Evolutionary conservation across 148 eudicot genomes (phyloP).

Genomic region (Euryodendron excelsum): DNA sequence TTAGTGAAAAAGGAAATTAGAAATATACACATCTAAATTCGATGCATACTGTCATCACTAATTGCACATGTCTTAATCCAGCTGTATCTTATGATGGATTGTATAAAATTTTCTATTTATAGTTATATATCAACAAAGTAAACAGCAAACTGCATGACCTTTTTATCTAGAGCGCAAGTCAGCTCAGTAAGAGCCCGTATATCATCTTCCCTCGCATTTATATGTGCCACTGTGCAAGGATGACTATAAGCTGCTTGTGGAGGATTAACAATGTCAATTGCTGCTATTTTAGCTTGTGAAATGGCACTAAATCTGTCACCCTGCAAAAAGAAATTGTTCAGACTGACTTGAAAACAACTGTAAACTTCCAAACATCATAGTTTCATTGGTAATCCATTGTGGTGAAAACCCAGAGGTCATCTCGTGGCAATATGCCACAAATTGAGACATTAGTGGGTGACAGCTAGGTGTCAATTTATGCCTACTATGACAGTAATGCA

Average conservation of each 20-base stretch:
- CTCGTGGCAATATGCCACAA: not conserved
- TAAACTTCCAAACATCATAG: not conserved
- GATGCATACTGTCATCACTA: not conserved
- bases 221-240: not conserved
- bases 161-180: not conserved
- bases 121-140: not conserved
- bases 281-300: conserved; percentile 1
- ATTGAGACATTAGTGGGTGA: not conserved
- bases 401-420: not conserved
- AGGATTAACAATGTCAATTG: not conserved
- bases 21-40: not conserved
- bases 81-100: not conserved
- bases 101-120: not conserved
- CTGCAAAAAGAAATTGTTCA: conserved; percentile 1
- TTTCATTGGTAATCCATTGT: not conserved
- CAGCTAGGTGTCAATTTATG: not conserved
- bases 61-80: not conserved
- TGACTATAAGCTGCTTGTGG: conserved; percentile 1
- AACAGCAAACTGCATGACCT: not conserved
- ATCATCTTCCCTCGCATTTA: conserved; percentile 12
- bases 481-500: not conserved
- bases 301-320: not conserved
- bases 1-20: not conserved
- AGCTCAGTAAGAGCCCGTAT: not conserved
- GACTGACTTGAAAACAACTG: not conserved